Conservation (phyloP, 202 grass and related monocot species). For the Carex arenaria region DNA sequence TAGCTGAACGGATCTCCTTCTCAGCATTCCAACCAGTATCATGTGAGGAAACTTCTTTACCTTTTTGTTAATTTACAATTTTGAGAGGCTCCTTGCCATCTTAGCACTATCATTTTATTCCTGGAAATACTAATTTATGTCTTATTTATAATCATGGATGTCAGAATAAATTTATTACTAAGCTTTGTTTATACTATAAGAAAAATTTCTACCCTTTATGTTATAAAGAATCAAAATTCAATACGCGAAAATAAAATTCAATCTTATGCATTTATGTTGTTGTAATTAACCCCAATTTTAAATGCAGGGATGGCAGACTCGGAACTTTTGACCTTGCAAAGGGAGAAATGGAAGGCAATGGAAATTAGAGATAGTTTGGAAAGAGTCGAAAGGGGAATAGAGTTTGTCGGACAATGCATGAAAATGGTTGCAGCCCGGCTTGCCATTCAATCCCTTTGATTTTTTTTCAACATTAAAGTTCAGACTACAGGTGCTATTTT, state of each 20-base stretch:
- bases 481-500: constrained; percentile 5
- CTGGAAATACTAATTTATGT: neutral
- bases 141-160: neutral
- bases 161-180: neutral
- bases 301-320: constrained; percentile 72
- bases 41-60: constrained; percentile 36
- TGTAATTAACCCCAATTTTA: constrained; percentile 27
- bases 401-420: constrained; percentile 58
- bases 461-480: constrained; percentile 2
- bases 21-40: constrained; percentile 77
- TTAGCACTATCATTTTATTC: neutral
- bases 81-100: neutral
- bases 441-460: constrained; percentile 86
- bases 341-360: constrained; percentile 71
- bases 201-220: neutral
- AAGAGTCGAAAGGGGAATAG: constrained; percentile 49
- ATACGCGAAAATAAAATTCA: neutral
- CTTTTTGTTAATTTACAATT: constrained; percentile 13
- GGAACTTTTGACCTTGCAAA: constrained; percentile 61
- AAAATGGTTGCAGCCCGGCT: constrained; percentile 78
- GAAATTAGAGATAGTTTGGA: constrained; percentile 57
- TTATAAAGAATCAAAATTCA: neutral
- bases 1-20: constrained; percentile 74
- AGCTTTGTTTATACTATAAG: neutral
- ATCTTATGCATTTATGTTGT: neutral